Evolutionary conservation across 441 rosid species (phyloP).

Genomic region (Populus hybrid): DNA sequence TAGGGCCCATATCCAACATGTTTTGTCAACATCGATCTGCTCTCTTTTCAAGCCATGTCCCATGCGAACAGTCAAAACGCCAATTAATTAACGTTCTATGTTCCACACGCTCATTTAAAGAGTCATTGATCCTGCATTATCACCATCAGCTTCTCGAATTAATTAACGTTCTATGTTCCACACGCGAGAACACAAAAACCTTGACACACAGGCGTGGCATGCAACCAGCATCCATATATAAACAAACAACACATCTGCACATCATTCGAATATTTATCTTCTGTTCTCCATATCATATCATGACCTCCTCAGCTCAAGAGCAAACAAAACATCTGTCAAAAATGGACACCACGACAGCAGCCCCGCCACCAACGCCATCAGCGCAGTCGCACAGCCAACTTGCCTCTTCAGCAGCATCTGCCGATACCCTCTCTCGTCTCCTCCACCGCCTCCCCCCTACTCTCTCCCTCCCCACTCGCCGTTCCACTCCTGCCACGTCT

Average conservation of each 20-base stretch:
- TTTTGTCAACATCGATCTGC: not conserved
- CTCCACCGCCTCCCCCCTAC: slow-evolving; percentile 70
- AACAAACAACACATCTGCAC: not conserved
- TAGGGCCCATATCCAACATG: not conserved
- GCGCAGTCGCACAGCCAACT: slow-evolving; percentile 32
- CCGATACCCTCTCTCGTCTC: slow-evolving; percentile 56
- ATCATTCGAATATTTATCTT: not conserved
- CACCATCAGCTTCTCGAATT: too few relatives aligned
- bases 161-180: too few relatives aligned
- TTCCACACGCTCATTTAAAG: too few relatives aligned
- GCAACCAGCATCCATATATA: not conserved
- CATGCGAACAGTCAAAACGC: not conserved
- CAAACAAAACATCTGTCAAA: slow-evolving; percentile 33
- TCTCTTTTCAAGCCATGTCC: not conserved
- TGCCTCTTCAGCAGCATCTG: slow-evolving; percentile 31
- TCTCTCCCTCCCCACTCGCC: slow-evolving; percentile 56
- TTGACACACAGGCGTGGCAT: slow-evolving; percentile 1
- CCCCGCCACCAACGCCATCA: slow-evolving; percentile 80
- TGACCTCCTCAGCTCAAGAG: slow-evolving; percentile 48
- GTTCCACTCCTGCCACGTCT: slow-evolving; percentile 21
- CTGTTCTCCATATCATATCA: not conserved
- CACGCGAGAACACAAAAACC: not conserved
- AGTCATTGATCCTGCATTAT: too few relatives aligned
- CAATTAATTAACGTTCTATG: too few relatives aligned
- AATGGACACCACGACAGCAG: slow-evolving; percentile 47